phyloP scores from a whole-genome alignment of 768 basidiomycete species.

The Leccinum boreale region DNA sequence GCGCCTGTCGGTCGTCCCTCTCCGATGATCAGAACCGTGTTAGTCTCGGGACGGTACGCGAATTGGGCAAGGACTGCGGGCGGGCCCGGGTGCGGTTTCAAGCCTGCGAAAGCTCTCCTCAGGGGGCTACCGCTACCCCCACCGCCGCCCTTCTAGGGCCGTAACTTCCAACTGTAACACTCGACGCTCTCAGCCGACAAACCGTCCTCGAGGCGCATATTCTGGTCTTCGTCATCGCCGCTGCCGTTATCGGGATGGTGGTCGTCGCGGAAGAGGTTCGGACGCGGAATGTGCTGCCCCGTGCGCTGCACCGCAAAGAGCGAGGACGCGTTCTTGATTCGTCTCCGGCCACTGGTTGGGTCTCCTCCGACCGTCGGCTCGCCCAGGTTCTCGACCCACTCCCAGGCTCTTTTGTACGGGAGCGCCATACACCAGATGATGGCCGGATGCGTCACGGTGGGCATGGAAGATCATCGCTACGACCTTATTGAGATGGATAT shows the following conservation, averaged over 20 bases:
- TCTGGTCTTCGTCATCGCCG: constrained; percentile 18
- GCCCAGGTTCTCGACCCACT: constrained; percentile 41
- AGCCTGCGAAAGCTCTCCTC: no score
- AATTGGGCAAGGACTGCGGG: no score
- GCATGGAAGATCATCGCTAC: constrained; percentile 59
- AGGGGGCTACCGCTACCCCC: no score
- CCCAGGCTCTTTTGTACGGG: constrained; percentile 76
- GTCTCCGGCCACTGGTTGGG: constrained; percentile 39
- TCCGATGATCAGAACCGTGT: no score
- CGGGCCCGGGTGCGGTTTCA: no score
- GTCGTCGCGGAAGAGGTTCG: constrained; percentile 11
- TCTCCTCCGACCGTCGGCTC: constrained; percentile 27
- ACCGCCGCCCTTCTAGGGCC: no score
- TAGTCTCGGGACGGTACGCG: no score
- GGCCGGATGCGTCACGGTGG: constrained; percentile 53
- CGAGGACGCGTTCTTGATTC: constrained; percentile 63
- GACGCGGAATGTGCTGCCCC: constrained; percentile 46
- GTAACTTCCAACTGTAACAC: no score
- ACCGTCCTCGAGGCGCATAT: constrained; percentile 30
- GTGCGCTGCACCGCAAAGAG: constrained; percentile 63
- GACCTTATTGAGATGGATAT: no score
- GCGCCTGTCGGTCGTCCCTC: no score
- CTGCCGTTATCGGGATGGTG: neutral
- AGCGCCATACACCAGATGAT: constrained; percentile 43
- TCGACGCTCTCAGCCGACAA: no score